Percentiles rank a stretch among this genome's conserved stretches.
Evolutionary conservation across 73 alveolate genomes (phyloP).

Genomic region (Breviolum minutum): DNA sequence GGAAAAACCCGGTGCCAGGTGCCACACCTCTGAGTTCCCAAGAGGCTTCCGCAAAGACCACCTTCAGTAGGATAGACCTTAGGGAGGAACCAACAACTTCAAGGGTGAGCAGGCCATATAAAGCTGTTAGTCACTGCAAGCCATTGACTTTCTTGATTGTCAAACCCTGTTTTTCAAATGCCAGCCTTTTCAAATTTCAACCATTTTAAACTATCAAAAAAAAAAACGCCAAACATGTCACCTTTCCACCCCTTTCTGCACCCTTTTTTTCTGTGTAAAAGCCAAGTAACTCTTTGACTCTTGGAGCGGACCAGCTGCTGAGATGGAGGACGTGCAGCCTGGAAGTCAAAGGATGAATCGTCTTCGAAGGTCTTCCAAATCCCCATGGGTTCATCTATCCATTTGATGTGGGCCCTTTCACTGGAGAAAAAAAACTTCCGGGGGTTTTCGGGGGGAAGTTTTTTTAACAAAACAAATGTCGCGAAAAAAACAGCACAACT

Average conservation of each 20-base stretch:
- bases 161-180: background rate
- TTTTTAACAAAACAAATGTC: too few species aligned
- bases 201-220: background rate
- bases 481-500: too few species aligned
- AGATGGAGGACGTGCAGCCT: constrained; percentile 39
- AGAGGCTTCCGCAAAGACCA: constrained; percentile 84
- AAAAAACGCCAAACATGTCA: background rate
- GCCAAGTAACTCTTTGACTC: background rate
- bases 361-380: too few species aligned
- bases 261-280: too few species aligned
- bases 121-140: too few species aligned
- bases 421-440: too few species aligned
- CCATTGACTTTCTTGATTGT: background rate
- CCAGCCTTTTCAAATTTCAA: background rate
- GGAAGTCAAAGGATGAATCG: too few species aligned
- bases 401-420: too few species aligned
- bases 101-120: too few species aligned
- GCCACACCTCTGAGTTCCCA: constrained; percentile 37
- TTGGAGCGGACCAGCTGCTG: constrained; percentile 38
- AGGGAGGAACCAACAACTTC: background rate
- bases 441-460: too few species aligned
- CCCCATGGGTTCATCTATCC: too few species aligned
- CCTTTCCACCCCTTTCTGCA: background rate
- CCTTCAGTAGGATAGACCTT: constrained; percentile 52
- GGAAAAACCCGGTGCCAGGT: too few species aligned